Evolutionary conservation across 805 yeast species (phyloP).

Genomic region (Pichia nakasei): DNA sequence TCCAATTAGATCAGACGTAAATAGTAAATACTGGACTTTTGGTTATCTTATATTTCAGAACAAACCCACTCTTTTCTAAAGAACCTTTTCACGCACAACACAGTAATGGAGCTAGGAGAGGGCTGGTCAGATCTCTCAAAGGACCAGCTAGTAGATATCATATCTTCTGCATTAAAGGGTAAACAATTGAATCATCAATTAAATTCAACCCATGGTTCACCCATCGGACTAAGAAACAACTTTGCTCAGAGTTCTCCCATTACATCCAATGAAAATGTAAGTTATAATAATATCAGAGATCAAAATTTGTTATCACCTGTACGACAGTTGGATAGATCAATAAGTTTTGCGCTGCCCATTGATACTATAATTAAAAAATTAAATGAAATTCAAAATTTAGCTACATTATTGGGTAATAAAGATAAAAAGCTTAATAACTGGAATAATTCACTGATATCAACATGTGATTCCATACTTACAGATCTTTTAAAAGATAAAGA

Average conservation of each 20-base stretch:
- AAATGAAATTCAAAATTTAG: conserved; percentile 6
- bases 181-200: background rate
- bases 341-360: conserved; percentile 5
- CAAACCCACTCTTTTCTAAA: too few species aligned
- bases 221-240: too few species aligned
- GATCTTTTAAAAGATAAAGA: conserved; percentile 9
- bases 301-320: too few species aligned
- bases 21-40: too few species aligned
- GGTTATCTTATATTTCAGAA: too few species aligned
- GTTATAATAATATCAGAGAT: too few species aligned
- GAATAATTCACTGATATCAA: conserved; percentile 1
- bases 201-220: too few species aligned
- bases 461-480: background rate
- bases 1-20: background rate
- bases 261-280: too few species aligned
- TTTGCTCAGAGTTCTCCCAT: too few species aligned
- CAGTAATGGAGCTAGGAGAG: background rate
- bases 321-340: background rate
- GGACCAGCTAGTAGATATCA: background rate
- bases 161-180: background rate
- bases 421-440: conserved; percentile 4
- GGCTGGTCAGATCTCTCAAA: background rate
- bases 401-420: conserved; percentile 7
- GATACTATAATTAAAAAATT: conserved; percentile 4
- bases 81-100: too few species aligned